These are phyloP conservation scores for Talaromyces sp. DNA, from an alignment of 2,329 filamentous ascomycete genomes.

Conservation along the genomic window DNA sequence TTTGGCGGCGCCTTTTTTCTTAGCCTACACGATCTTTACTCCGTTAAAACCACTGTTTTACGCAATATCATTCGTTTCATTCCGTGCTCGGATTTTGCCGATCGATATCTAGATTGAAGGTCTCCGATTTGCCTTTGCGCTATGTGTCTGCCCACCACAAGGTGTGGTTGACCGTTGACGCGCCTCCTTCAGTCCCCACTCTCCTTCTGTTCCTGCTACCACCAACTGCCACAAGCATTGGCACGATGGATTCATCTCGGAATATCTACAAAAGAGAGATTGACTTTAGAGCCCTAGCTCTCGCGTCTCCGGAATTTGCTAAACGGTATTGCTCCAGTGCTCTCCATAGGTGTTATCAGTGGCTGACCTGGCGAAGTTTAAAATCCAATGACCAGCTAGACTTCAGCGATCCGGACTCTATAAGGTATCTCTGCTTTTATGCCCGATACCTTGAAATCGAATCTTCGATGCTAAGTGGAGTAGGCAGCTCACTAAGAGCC, in stretches of 20 bases:
- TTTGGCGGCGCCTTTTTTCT: neutral
- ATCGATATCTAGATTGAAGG: neutral
- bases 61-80: neutral
- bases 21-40: neutral
- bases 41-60: neutral
- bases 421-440: slow-evolving; percentile 54
- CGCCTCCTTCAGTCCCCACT: neutral
- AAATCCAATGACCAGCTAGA: slow-evolving; percentile 63
- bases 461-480: slow-evolving; percentile 3
- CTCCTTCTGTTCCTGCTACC: neutral
- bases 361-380: slow-evolving; percentile 38
- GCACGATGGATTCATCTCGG: slow-evolving; percentile 33
- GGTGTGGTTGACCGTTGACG: neutral
- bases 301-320: slow-evolving; percentile 58
- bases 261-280: slow-evolving; percentile 57
- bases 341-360: neutral
- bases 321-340: slow-evolving; percentile 45
- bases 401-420: slow-evolving; percentile 72
- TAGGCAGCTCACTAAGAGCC: slow-evolving; percentile 68
- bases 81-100: neutral
- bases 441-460: slow-evolving; percentile 7
- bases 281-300: slow-evolving; percentile 60
- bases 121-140: neutral
- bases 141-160: neutral
- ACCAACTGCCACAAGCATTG: neutral